phyloP scores from a whole-genome alignment of 2,329 filamentous ascomycete genomes.

The Amauroascus verrucosus region DNA sequence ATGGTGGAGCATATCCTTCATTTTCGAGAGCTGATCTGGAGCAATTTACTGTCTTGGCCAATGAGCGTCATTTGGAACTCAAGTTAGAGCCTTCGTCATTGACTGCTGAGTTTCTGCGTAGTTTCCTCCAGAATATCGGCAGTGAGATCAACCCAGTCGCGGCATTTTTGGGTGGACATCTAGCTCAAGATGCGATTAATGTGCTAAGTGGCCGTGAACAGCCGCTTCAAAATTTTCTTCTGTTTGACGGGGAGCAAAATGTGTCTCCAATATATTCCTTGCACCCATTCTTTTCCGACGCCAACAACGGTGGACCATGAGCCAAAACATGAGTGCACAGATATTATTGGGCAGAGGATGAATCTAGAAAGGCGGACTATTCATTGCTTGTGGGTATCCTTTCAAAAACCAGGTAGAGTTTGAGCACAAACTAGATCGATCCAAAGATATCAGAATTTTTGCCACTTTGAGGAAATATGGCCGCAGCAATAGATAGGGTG shows the following conservation, averaged over 20 bases:
- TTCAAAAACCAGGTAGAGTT: not conserved
- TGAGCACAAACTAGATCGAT: not conserved
- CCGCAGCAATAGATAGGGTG: not conserved
- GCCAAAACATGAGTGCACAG: not conserved
- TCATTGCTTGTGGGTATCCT: not conserved
- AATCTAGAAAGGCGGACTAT: not conserved
- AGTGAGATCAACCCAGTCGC: slow-evolving; percentile 77
- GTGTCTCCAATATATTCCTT: slow-evolving; percentile 71
- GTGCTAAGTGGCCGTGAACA: slow-evolving; percentile 84
- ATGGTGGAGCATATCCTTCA: slow-evolving; percentile 46
- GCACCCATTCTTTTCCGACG: slow-evolving; percentile 51
- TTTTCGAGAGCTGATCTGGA: slow-evolving; percentile 56
- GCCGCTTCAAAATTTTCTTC: slow-evolving; percentile 85
- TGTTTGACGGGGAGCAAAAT: slow-evolving; percentile 79
- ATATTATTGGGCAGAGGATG: not conserved
- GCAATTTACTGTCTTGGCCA: slow-evolving; percentile 66
- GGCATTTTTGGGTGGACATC: slow-evolving; percentile 76
- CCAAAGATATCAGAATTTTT: not conserved
- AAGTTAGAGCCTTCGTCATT: slow-evolving; percentile 59
- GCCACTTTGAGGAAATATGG: not conserved
- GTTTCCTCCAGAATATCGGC: slow-evolving; percentile 76
- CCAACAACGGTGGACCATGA: not conserved
- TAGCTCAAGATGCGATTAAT: slow-evolving; percentile 96
- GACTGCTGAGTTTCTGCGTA: slow-evolving; percentile 61
- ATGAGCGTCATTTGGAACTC: slow-evolving; percentile 65